Evolutionary conservation across 1,139 yeast genomes (phyloP).

Genomic region (Debaryomyces subglobosus): DNA sequence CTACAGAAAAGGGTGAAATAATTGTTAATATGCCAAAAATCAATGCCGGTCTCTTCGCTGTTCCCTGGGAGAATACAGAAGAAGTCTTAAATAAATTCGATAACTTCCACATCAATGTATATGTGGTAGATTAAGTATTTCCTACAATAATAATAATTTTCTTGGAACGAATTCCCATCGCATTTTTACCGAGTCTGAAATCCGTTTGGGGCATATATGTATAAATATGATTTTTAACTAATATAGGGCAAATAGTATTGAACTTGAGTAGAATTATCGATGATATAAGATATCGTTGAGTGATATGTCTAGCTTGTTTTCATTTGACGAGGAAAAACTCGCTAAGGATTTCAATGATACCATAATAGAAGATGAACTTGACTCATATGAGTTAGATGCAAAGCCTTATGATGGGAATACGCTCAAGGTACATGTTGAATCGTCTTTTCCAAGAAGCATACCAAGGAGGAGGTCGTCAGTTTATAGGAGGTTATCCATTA

Average conservation of each 20-base stretch:
- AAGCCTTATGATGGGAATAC: constrained; percentile 11
- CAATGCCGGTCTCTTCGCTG: constrained; percentile 77
- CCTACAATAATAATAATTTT: constrained; percentile 1
- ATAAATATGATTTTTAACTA: neutral
- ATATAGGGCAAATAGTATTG: neutral
- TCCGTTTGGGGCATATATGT: constrained; percentile 3
- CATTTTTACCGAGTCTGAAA: constrained; percentile 3
- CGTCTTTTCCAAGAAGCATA: neutral
- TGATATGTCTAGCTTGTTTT: constrained; percentile 16
- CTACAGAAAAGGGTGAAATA: constrained; percentile 16
- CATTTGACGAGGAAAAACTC: constrained; percentile 27
- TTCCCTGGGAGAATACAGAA: constrained; percentile 78
- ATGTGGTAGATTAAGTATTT: constrained; percentile 20
- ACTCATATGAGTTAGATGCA: constrained; percentile 6
- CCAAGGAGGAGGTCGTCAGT: constrained; percentile 26
- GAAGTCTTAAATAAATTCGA: constrained; percentile 36
- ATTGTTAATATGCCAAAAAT: constrained; percentile 71
- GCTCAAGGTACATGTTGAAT: constrained; percentile 4
- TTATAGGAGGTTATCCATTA: constrained; percentile 27
- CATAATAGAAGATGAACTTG: constrained; percentile 6
- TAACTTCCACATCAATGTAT: constrained; percentile 44
- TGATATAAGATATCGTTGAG: neutral
- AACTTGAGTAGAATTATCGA: neutral
- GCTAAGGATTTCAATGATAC: constrained; percentile 12
- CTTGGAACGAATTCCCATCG: constrained; percentile 1